These are phyloP conservation scores for Acanthamoeba castellanii DNA, from an alignment of 208 protist genomes.

Conservation along the genomic window DNA sequence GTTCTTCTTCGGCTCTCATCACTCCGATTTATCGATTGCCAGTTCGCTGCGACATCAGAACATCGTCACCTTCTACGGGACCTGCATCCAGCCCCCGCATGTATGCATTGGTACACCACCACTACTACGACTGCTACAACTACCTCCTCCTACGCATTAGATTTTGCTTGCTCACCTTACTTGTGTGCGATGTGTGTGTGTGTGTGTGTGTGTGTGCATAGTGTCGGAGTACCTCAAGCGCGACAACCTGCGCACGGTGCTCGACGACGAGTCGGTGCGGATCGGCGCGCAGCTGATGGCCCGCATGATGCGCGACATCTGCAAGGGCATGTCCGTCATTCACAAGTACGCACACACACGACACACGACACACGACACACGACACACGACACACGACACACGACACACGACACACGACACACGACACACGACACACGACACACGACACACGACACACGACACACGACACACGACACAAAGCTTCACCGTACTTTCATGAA, in stretches of 20 bases:
- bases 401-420: too few relatives aligned
- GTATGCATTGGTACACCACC: slow-evolving; percentile 13
- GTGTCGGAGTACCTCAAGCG: slow-evolving; percentile 73
- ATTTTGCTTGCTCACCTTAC: background rate
- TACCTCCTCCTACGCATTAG: background rate
- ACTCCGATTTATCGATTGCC: background rate
- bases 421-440: too few relatives aligned
- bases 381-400: too few relatives aligned
- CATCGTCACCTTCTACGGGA: slow-evolving; percentile 65
- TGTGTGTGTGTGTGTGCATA: background rate
- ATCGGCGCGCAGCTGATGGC: slow-evolving; percentile 4
- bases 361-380: too few relatives aligned
- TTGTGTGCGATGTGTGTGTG: background rate
- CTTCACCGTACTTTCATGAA: background rate
- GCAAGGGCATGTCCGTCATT: slow-evolving; percentile 70
- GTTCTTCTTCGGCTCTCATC: too few relatives aligned
- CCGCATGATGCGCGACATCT: slow-evolving; percentile 60
- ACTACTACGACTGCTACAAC: background rate
- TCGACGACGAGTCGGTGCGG: slow-evolving; percentile 31
- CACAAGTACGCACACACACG: slow-evolving; percentile 43
- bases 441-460: too few relatives aligned
- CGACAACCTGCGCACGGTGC: slow-evolving; percentile 68
- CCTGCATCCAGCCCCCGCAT: slow-evolving; percentile 54
- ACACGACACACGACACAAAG: too few relatives aligned
- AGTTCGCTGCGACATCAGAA: slow-evolving; percentile 70